Conservation (phyloP, 1,139 yeast genomes). For the Kodamaea anthophila region DNA sequence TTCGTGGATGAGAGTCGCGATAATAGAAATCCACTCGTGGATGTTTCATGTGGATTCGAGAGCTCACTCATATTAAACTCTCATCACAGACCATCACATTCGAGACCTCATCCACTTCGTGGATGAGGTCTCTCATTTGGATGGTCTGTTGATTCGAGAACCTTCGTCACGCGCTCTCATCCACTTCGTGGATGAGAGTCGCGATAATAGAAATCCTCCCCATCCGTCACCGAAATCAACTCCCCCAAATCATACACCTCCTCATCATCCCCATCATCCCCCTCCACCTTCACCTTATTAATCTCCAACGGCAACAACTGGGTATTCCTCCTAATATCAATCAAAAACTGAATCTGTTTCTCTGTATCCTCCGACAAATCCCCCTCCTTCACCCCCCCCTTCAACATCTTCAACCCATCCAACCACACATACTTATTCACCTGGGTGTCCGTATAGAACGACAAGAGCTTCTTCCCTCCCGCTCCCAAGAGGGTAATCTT, state of each 20-base stretch:
- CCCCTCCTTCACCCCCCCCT: constrained; percentile 26
- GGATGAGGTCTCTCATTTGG: too few species aligned
- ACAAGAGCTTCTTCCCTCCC: constrained; percentile 36
- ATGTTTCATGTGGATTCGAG: too few species aligned
- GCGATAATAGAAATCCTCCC: constrained; percentile 38
- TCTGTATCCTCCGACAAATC: constrained; percentile 54
- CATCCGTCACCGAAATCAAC: constrained; percentile 28
- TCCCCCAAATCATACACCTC: constrained; percentile 40
- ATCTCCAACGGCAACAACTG: constrained; percentile 56
- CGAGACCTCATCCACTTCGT: too few species aligned
- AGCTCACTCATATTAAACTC: background rate
- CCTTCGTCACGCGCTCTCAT: too few species aligned
- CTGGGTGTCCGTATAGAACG: constrained; percentile 65
- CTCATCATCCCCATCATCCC: constrained; percentile 28
- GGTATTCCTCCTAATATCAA: constrained; percentile 56
- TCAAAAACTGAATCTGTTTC: constrained; percentile 50
- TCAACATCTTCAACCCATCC: constrained; percentile 69
- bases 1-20: too few species aligned
- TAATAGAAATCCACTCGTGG: too few species aligned
- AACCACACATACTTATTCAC: constrained; percentile 71
- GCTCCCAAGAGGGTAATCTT: constrained; percentile 46
- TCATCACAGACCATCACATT: too few species aligned
- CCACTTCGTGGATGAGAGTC: too few species aligned
- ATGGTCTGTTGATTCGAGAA: too few species aligned
- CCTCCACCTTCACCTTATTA: constrained; percentile 15